Conservation (phyloP, 352 stramenopile genomes). For the Pythium brassicae region DNA sequence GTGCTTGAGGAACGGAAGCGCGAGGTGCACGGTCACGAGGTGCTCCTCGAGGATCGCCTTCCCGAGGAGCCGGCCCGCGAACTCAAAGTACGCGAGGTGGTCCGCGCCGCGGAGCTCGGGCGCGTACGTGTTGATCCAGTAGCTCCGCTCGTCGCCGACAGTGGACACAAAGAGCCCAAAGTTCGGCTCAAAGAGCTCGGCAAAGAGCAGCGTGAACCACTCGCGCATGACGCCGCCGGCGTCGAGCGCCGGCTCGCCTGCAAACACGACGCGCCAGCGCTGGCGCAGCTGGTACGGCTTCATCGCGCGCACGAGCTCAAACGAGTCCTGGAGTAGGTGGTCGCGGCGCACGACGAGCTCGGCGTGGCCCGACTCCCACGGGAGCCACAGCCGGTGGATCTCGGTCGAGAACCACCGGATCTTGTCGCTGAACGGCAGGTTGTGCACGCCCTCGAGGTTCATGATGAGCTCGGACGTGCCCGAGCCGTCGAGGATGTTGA, state of each 20-base stretch:
- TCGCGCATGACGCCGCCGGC: constrained; percentile 87
- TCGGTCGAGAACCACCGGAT: constrained; percentile 83
- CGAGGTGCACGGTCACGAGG: constrained; percentile 70
- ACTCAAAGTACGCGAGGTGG: constrained; percentile 80
- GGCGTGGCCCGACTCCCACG: constrained; percentile 77
- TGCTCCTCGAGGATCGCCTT: constrained; percentile 87
- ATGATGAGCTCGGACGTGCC: constrained; percentile 78
- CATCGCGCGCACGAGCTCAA: constrained; percentile 72
- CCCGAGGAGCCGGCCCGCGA: constrained; percentile 74
- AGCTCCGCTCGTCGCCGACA: constrained; percentile 69
- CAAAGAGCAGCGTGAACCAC: constrained; percentile 86
- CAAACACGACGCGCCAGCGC: constrained; percentile 82
- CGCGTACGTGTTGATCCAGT: constrained; percentile 84
- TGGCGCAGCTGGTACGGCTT: constrained; percentile 81
- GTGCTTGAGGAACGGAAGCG: constrained; percentile 85
- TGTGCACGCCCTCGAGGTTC: constrained; percentile 79
- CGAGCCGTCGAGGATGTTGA: constrained; percentile 71
- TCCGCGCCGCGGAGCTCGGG: constrained; percentile 32
- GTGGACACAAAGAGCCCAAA: constrained; percentile 78
- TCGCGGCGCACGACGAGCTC: constrained; percentile 75
- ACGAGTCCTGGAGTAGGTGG: constrained; percentile 85
- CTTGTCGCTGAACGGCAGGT: constrained; percentile 73
- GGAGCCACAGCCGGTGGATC: constrained; percentile 75
- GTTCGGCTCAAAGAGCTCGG: constrained; percentile 73
- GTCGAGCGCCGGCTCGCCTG: constrained; percentile 81